Evolutionary conservation across 495 filamentous ascomycete species (phyloP).

Genomic region (Lasiosphaeria ovina): DNA sequence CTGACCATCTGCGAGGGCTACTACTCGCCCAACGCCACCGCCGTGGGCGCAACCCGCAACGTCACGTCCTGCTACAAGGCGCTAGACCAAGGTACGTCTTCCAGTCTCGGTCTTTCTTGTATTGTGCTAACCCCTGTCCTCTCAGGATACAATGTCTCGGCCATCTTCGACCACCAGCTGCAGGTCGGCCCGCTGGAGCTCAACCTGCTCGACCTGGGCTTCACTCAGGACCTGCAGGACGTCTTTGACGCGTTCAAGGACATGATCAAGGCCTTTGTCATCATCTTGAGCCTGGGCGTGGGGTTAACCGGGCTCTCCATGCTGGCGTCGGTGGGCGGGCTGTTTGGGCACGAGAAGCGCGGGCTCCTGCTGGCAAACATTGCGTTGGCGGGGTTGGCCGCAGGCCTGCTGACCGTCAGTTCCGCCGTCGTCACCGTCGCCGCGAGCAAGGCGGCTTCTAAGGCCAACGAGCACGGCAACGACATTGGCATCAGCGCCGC

Average conservation of each 20-base stretch:
- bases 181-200: conserved; percentile 45
- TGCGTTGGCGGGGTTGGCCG: conserved; percentile 26
- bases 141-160: conserved; percentile 57
- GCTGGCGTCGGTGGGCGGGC: conserved; percentile 44
- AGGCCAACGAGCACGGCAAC: conserved; percentile 33
- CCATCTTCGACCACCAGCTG: conserved; percentile 53
- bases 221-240: conserved; percentile 61
- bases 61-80: conserved; percentile 63
- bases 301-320: conserved; percentile 57
- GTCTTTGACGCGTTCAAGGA: conserved; percentile 54
- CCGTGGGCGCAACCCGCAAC: conserved; percentile 47
- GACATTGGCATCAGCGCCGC: conserved; percentile 33
- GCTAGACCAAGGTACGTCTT: conserved; percentile 48
- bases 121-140: not conserved
- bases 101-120: not conserved
- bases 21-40: conserved; percentile 54
- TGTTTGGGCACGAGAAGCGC: conserved; percentile 29
- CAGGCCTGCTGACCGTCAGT: conserved; percentile 22
- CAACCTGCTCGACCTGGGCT: conserved; percentile 55
- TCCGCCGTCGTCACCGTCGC: conserved; percentile 27
- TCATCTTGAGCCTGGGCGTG: conserved; percentile 63
- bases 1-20: conserved; percentile 67
- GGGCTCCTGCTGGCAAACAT: conserved; percentile 13
- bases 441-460: conserved; percentile 28
- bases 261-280: conserved; percentile 54